Evolutionary conservation across 805 yeast species (phyloP), one percentile per base, ranked within the genome.

Genomic region (Komagataella populi): DNA sequence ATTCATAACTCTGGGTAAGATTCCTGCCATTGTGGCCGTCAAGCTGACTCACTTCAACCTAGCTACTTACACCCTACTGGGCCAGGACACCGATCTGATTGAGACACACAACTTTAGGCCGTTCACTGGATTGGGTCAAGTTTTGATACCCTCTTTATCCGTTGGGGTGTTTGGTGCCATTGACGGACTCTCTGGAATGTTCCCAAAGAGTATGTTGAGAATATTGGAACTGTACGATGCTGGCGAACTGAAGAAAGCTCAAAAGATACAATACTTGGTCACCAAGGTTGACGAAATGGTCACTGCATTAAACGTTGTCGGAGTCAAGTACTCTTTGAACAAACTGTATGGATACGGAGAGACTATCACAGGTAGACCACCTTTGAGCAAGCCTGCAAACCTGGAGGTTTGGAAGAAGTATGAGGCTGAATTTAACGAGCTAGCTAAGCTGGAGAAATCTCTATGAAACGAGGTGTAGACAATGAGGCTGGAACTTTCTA

Each of bases 1-100:
- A 36, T 61, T 73, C 52, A 64, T 60, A 47, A 66, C 64, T 52
- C 68, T 76, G 46, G 68, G 76, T 45, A 67, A 64, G 23, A 76
- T 72, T 58, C 66, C 69, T 51, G 74, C 73, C 57, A 71, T 72
- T 54, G 73, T 76, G 24, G 82, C 83, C 18, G 66, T 72, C 55
- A 78, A 78, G 63, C 63, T 76, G 55, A 70, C 80, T 5, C 76
- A 77, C 59, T 75, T 73, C 36, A 76, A 78, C 58, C 70, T 77
- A 44, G 65, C 77, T 17, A 70, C 70, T 49, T 73, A 74, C 57
- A 66, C 73, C 23, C 61, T 71, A 54, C 64, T 77, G 45, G 76
- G 77, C 1, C 63, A 69, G 24, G 69, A 70, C 57, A 68, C 70
- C 45, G 66, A 63, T 45, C 67, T 74, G 51, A 55, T 58, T 47